A percentile compares a stretch with the other conserved stretches of the same genome.
These are phyloP conservation scores for Cryptomeria japonica DNA, from an alignment of 75 land plant genomes.

Conservation along the genomic window DNA sequence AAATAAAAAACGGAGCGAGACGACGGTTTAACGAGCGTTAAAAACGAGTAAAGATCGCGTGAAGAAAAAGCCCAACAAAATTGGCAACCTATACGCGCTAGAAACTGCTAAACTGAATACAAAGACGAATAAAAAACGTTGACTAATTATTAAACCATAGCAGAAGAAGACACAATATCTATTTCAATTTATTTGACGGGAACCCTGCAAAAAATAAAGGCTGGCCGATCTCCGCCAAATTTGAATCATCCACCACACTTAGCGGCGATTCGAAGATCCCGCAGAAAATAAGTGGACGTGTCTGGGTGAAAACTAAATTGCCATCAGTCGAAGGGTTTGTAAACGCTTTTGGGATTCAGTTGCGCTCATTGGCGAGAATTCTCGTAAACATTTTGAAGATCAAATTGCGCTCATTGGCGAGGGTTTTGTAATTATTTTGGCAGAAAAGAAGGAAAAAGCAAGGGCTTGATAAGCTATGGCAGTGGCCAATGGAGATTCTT, in stretches of 20 bases:
- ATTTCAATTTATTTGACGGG: neutral
- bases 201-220: neutral
- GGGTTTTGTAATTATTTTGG: neutral
- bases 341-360: neutral
- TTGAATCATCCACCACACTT: neutral
- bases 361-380: neutral
- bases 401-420: neutral
- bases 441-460: neutral
- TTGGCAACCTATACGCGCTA: neutral
- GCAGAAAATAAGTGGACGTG: neutral
- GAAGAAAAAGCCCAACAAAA: neutral
- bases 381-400: neutral
- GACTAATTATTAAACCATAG: neutral
- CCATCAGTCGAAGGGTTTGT: neutral
- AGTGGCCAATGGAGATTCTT: conserved; percentile 8
- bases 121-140: neutral
- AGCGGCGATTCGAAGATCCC: neutral
- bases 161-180: neutral
- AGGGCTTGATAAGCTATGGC: neutral
- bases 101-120: neutral
- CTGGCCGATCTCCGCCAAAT: neutral
- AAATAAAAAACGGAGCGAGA: too few species aligned
- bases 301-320: neutral
- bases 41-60: neutral
- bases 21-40: neutral